Conservation (phyloP, 768 basidiomycete species). For the Russula dissimulans region DNA sequence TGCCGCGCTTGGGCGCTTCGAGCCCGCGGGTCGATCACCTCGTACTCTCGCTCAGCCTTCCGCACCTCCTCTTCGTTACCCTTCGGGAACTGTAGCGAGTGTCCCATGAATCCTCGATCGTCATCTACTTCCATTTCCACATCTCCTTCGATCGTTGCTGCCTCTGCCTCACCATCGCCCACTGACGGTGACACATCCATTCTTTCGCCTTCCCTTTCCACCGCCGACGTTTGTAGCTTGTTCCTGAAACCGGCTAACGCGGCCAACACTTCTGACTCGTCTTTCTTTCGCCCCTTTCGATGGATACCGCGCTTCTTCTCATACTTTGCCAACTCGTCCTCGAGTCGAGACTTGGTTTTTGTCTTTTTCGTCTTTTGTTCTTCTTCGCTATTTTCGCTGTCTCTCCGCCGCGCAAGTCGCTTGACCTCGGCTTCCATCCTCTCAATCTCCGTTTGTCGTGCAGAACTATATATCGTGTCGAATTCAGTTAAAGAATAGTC, state of each 20-base stretch:
- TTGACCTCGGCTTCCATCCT: conserved; percentile 87
- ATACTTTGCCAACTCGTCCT: conserved; percentile 79
- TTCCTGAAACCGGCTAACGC: conserved; percentile 62
- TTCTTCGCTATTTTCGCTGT: conserved; percentile 58
- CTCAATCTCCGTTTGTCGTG: conserved; percentile 69
- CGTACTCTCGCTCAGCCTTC: conserved; percentile 79
- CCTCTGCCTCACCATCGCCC: conserved; percentile 19
- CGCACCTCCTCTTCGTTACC: conserved; percentile 63
- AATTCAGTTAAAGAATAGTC: background rate
- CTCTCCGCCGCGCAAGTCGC: conserved; percentile 55
- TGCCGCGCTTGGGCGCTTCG: conserved; percentile 66
- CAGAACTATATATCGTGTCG: conserved; percentile 34
- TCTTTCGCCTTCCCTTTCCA: conserved; percentile 22
- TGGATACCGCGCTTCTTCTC: conserved; percentile 52
- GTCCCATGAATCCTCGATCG: conserved; percentile 65
- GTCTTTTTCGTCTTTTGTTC: conserved; percentile 46
- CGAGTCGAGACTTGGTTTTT: conserved; percentile 60
- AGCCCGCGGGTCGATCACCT: conserved; percentile 79
- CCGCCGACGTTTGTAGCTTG: conserved; percentile 44
- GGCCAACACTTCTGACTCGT: conserved; percentile 65
- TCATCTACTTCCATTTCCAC: conserved; percentile 66
- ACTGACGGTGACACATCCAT: conserved; percentile 11
- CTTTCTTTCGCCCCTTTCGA: conserved; percentile 45
- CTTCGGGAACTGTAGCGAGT: conserved; percentile 68
- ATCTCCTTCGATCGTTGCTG: conserved; percentile 31